phyloP scores from a whole-genome alignment of 192 early-diverging fungal species.

The Polychytrium aggregatum region DNA sequence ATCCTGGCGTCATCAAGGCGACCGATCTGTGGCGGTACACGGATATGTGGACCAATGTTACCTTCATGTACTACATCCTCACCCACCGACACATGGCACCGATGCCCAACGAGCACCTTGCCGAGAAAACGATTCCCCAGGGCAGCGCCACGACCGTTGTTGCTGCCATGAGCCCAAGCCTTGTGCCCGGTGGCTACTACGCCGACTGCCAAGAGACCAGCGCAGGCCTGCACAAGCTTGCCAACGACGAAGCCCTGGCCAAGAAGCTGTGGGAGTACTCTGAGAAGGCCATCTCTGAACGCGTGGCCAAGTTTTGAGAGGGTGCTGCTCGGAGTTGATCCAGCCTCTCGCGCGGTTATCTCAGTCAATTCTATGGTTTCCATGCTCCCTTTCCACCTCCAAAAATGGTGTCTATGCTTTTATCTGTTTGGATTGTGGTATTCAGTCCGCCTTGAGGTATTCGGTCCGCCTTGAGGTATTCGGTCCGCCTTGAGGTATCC shows the following conservation, averaged over 20 bases:
- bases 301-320: no score
- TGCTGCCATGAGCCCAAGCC: slow-evolving; percentile 11
- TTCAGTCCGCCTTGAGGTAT: no score
- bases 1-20: slow-evolving; percentile 29
- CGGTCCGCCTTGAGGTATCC: no score
- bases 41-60: background rate
- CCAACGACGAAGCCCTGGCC: slow-evolving; percentile 3
- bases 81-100: slow-evolving; percentile 16
- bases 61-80: slow-evolving; percentile 1
- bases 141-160: background rate
- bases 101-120: slow-evolving; percentile 16
- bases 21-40: slow-evolving; percentile 12
- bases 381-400: no score
- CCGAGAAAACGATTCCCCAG: slow-evolving; percentile 6
- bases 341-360: no score
- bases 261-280: slow-evolving; percentile 13
- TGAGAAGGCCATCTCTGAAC: slow-evolving; percentile 10
- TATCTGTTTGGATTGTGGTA: no score
- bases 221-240: background rate
- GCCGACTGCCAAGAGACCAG: no score
- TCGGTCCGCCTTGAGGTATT: no score
- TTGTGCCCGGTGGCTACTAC: slow-evolving; percentile 5
- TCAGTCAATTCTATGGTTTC: no score
- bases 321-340: no score
- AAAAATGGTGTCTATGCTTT: no score